Evolutionary conservation across 108 stramenopile species (phyloP), one percentile per base, ranked within the genome.

Genomic region (Nitzschia putrida): DNA sequence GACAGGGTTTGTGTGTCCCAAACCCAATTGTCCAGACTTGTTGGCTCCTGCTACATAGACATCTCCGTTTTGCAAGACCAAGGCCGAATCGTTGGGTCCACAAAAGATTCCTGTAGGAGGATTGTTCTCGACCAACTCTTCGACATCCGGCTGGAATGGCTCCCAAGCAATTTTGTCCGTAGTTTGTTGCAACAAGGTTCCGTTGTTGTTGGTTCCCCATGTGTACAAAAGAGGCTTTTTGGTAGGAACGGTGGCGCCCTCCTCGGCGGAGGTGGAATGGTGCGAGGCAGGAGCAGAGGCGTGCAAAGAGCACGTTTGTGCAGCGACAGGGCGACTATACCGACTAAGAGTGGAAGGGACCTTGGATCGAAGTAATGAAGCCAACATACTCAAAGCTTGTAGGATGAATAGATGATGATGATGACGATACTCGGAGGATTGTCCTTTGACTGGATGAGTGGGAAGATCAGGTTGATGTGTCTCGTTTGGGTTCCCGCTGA

Each of bases 21-120:
- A 39, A 9, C 92, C 92, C 43, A 93, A 61, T 76, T 93, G 87
- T 20, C 92, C 92, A 44, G 77, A 72, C 51, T 90, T 85, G 76
- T 93, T 93, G 8, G 71, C 69, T 22, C 92, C 92, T 12, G 68
- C 45, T 11, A 90, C 86, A 53, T 68, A 87, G 41, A 81, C 86
- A 25, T 61, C 25, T 43, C 87, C 85, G 61, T 90, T 79, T 3
- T 53, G 18, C 18, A 75, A 49, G 11, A 90, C 40, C 23, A 85
- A 47, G 9, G 88, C 87, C 34, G 86, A 87, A 14, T 84, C 89
- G 6, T 80, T 66, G 0, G 84, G 80, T 54, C 92, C 92, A 64
- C 92, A 93, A 40, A 75, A 68, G 16, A 82, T 58, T 25, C 78
- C 41, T 21, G 14, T 14, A 21, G 80, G 47, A 8, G n/a, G 21